phyloP scores from a whole-genome alignment of 352 stramenopile genomes.

The Phytophthora brassicae region DNA sequence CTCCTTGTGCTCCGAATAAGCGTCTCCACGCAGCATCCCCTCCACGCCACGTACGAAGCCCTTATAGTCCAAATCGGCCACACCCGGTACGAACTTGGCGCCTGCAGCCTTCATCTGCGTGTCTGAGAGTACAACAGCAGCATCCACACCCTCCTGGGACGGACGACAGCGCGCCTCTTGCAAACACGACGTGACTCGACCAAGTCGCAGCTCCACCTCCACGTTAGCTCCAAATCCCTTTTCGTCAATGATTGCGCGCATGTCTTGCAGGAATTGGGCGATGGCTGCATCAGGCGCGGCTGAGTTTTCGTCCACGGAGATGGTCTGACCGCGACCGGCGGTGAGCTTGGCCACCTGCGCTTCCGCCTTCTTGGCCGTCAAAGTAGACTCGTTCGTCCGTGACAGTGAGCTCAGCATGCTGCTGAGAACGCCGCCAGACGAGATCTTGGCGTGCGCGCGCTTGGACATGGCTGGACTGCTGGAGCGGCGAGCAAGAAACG shows the following conservation, averaged over 20 bases:
- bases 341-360: conserved; percentile 74
- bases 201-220: conserved; percentile 84
- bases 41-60: conserved; percentile 66
- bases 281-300: conserved; percentile 75
- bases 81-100: conserved; percentile 81
- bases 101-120: conserved; percentile 77
- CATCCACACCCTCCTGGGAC: conserved; percentile 70
- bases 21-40: conserved; percentile 67
- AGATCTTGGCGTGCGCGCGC: conserved; percentile 54
- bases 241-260: conserved; percentile 76
- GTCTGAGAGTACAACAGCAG: conserved; percentile 70
- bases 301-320: conserved; percentile 68
- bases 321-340: conserved; percentile 67
- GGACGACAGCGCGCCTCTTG: conserved; percentile 74
- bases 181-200: conserved; percentile 76
- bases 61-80: conserved; percentile 71
- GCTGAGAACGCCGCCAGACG: conserved; percentile 43
- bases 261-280: conserved; percentile 78
- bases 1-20: conserved; percentile 74
- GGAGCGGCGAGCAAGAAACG: neutral
- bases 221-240: conserved; percentile 77
- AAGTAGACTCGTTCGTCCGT: conserved; percentile 73
- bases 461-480: conserved; percentile 55
- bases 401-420: conserved; percentile 78
- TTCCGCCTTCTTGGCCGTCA: conserved; percentile 75